A percentile compares a stretch with the other conserved stretches of the same genome.
phyloP scores from a whole-genome alignment of 306 rosid genomes.

The Begonia fuchsioides region DNA sequence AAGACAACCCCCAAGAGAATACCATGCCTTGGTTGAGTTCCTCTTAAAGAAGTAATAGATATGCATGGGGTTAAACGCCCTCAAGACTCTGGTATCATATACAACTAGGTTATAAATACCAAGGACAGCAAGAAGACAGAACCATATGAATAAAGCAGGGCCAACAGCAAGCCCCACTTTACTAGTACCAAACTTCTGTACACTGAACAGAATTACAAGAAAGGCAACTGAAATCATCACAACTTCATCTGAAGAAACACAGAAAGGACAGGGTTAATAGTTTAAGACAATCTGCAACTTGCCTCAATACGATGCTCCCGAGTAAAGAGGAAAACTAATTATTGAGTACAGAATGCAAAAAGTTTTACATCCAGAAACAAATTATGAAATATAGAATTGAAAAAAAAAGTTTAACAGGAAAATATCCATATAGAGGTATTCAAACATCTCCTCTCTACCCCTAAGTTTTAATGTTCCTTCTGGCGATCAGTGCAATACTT shows the following conservation, averaged over 20 bases:
- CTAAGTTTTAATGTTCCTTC: no score
- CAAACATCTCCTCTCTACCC: no score
- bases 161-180: slow-evolving; percentile 88
- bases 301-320: no score
- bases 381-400: background rate
- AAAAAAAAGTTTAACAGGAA: no score
- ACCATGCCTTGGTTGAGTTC: slow-evolving; percentile 92
- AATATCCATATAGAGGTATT: no score
- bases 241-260: slow-evolving; percentile 58
- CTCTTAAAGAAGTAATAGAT: slow-evolving; percentile 84
- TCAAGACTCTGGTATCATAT: slow-evolving; percentile 57
- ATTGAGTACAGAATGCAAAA: no score
- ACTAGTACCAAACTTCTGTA: slow-evolving; percentile 92
- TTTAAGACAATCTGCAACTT: slow-evolving; percentile 2
- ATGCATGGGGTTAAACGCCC: slow-evolving; percentile 86
- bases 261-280: background rate
- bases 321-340: no score
- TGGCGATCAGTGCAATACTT: no score
- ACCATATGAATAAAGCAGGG: slow-evolving; percentile 93
- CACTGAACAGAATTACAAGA: slow-evolving; percentile 77
- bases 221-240: slow-evolving; percentile 82
- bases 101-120: slow-evolving; percentile 82
- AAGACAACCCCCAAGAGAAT: slow-evolving; percentile 92
- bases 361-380: background rate
- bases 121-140: slow-evolving; percentile 68